Evolutionary conservation across 176 grass and related monocot species (phyloP), one percentile per base, ranked within the genome.

Genomic region (Thinopyrum elongatum): DNA sequence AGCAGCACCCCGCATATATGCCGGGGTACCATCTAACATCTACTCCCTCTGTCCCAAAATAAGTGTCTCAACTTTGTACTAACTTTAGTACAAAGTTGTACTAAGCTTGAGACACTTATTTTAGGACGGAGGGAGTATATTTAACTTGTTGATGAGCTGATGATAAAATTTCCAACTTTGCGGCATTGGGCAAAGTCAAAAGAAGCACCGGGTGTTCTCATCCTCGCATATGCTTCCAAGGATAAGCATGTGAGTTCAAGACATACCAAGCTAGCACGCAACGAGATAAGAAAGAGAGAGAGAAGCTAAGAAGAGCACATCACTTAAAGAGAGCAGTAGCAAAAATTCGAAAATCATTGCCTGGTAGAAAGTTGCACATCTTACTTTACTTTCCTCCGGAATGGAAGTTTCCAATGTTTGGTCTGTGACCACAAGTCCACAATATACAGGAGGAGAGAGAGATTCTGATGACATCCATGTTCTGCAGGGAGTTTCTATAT

Each of bases 121-220:
- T n/a, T n/a, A n/a, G n/a, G n/a, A n/a, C n/a, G n/a, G n/a, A n/a
- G n/a, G n/a, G n/a, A n/a, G n/a, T n/a, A 60, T 75, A 76, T 69
- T 69, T 71, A 84, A 74, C 17, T 35, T 57, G 75, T 33, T 42
- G 38, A 67, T 44, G 42, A 30, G 15, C 49, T 79, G 29, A 73
- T 65, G 30, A 68, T 21, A 81, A 59, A 76, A 59, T 57, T 46
- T 85, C 82, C 63, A 59, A 7, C 68, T 85, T 85, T 74, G 70
- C 21, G 15, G 59, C 69, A 47, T 51, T 34, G 17, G 2, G 6
- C 65, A 4, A 19, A 67, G 67, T 42, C 42, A 57, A 58, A 58
- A 41, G 67, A 47, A 8, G 23, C 29, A 25, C 55, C 16, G 55
- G 55, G 33, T 31, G 34, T 22, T 51, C 27, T 75, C 19, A 85